Conservation (phyloP, 2,329 filamentous ascomycete species). For the Fusarium robinianum region DNA sequence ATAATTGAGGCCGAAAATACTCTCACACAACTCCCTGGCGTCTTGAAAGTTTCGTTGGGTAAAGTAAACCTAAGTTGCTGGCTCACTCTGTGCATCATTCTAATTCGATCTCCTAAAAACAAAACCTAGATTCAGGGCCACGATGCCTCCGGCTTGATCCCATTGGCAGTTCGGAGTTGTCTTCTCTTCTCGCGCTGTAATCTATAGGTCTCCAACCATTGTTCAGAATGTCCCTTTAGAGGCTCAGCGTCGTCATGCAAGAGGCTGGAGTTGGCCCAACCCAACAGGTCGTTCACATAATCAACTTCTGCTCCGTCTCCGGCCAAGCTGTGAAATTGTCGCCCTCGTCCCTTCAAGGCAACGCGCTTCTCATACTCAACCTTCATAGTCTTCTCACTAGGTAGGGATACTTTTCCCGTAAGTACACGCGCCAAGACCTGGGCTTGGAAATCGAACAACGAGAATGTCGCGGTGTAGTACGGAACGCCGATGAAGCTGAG, state of each 20-base stretch:
- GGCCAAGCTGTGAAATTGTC: slow-evolving; percentile 35
- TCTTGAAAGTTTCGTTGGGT: background rate
- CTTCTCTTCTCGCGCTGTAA: slow-evolving; percentile 17
- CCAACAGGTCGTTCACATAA: slow-evolving; percentile 31
- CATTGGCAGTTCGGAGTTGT: slow-evolving; percentile 11
- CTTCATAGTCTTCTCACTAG: slow-evolving; percentile 4
- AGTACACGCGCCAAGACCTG: slow-evolving; percentile 63
- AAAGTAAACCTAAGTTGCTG: no score
- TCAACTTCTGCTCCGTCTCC: slow-evolving; percentile 28
- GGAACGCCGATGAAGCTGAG: slow-evolving; percentile 68
- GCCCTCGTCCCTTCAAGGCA: slow-evolving; percentile 21
- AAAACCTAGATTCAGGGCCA: slow-evolving; percentile 25
- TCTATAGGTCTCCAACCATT: slow-evolving; percentile 26
- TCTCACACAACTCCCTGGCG: no score
- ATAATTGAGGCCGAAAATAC: no score
- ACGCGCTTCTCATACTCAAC: slow-evolving; percentile 33
- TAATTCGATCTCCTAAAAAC: no score
- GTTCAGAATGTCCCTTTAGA: slow-evolving; percentile 12
- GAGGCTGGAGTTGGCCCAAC: slow-evolving; percentile 27
- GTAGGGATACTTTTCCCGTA: slow-evolving; percentile 48
- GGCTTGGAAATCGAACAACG: slow-evolving; percentile 72
- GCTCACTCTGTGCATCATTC: no score
- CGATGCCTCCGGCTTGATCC: slow-evolving; percentile 16
- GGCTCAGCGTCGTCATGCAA: slow-evolving; percentile 12
- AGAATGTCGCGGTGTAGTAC: slow-evolving; percentile 69